Percentiles rank a stretch among this genome's conserved stretches.
Conservation (phyloP, 148 eudicot species). For the Mesembryanthemum crystallinum region DNA sequence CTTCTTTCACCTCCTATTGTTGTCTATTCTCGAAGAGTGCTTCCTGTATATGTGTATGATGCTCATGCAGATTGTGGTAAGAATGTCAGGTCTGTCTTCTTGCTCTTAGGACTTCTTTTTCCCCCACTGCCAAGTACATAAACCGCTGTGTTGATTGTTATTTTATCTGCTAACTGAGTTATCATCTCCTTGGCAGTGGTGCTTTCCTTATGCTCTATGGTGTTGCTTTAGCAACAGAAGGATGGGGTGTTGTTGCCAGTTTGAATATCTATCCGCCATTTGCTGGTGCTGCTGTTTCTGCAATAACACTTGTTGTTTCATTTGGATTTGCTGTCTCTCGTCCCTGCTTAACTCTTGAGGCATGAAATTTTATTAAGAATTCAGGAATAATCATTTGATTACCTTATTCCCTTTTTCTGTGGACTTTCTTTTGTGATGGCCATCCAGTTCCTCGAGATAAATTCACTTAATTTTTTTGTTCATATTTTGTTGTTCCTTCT, state of each 20-base stretch:
- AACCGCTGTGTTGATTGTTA: neutral
- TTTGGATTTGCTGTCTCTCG: conserved; percentile 99
- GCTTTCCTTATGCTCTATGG: conserved; percentile 93
- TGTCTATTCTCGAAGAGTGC: conserved; percentile 95
- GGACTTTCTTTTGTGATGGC: neutral
- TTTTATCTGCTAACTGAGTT: conserved; percentile 16
- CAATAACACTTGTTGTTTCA: conserved; percentile 93
- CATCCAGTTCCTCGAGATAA: neutral
- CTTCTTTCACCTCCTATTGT: conserved; percentile 99
- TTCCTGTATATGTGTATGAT: conserved; percentile 97
- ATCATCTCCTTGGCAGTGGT: conserved; percentile 52
- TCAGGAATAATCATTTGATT: neutral
- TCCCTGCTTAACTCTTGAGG: conserved; percentile 94
- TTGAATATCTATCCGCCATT: conserved; percentile 91
- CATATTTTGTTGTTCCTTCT: neutral
- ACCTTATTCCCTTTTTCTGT: neutral
- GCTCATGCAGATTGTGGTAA: conserved; percentile 98
- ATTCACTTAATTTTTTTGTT: neutral
- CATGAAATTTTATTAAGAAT: conserved; percentile 27
- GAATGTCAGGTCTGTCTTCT: conserved; percentile 87
- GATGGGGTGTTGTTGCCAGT: conserved; percentile 99
- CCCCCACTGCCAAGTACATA: neutral
- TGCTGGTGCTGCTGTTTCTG: conserved; percentile 99
- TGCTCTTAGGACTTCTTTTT: neutral
- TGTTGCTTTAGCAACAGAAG: conserved; percentile 92